Percentiles rank a stretch among this genome's conserved stretches.
Evolutionary conservation across 129 eudicot genomes (phyloP).

Genomic region (Kitagawia praeruptora): DNA sequence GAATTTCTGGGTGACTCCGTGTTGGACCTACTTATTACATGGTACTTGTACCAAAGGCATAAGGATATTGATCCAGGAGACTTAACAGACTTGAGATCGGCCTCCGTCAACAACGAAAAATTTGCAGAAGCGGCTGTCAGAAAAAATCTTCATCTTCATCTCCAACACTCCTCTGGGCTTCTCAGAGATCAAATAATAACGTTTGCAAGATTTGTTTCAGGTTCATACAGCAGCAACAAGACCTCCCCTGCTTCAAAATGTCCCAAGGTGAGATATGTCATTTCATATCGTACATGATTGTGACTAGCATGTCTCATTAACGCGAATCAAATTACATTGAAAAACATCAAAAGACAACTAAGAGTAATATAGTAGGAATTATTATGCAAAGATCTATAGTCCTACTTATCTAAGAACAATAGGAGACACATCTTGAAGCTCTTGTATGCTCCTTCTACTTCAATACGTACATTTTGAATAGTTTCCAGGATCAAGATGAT

Average conservation of each 20-base stretch:
- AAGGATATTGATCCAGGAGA: conserved; percentile 76
- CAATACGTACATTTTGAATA: not conserved
- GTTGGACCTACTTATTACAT: conserved; percentile 74
- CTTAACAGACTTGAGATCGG: conserved; percentile 83
- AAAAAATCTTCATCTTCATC: conserved; percentile 60
- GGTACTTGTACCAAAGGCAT: conserved; percentile 62
- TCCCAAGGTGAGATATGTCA: conserved; percentile 51
- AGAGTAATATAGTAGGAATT: not conserved
- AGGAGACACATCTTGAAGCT: not conserved
- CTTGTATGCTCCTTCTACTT: not conserved
- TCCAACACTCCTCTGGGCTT: conserved; percentile 50
- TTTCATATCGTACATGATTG: not conserved
- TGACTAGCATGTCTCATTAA: not conserved
- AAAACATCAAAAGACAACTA: not conserved
- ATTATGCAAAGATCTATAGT: not conserved
- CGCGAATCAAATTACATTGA: not conserved
- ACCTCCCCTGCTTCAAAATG: conserved; percentile 40
- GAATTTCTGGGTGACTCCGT: conserved; percentile 97
- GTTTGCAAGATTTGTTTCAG: conserved; percentile 44
- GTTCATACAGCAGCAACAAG: conserved; percentile 30
- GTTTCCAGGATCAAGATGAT: not conserved
- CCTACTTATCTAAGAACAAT: not conserved
- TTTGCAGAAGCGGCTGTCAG: conserved; percentile 82
- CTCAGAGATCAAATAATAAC: conserved; percentile 46
- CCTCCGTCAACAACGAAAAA: conserved; percentile 83